Conservation (phyloP, 2,329 filamentous ascomycete genomes). For the Tolypocladium ovalisporum region DNA sequence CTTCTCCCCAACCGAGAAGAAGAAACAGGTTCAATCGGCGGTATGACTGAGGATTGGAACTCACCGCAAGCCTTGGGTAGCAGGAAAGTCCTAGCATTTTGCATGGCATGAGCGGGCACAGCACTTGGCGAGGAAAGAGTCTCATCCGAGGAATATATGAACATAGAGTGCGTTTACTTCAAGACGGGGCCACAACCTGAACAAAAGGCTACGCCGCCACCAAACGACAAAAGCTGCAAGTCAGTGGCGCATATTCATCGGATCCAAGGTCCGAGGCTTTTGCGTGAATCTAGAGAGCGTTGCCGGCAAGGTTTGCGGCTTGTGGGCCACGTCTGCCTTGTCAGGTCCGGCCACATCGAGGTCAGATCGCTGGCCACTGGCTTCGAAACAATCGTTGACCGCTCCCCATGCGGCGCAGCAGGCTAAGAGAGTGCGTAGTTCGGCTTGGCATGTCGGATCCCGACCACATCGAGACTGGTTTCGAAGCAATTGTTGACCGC, state of each 20-base stretch:
- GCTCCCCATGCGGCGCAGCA: too few species aligned
- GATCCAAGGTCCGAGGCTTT: background rate
- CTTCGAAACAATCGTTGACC: background rate
- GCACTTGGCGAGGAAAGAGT: background rate
- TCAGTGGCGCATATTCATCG: background rate
- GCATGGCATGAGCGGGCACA: background rate
- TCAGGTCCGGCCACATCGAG: background rate
- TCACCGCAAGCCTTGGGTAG: background rate
- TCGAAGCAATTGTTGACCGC: background rate
- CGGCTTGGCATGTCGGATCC: background rate
- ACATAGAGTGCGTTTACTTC: background rate
- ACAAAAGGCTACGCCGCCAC: background rate
- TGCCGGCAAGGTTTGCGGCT: background rate
- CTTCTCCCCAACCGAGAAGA: constrained; percentile 8
- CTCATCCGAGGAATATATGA: background rate
- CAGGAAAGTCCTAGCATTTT: background rate
- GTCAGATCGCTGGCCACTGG: too few species aligned
- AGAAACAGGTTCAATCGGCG: constrained; percentile 1
- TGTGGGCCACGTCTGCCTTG: background rate
- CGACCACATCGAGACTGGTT: too few species aligned
- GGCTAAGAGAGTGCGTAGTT: constrained; percentile 1
- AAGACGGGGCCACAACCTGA: background rate
- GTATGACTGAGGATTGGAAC: background rate
- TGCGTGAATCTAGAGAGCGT: background rate
- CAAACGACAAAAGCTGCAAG: background rate